A percentile compares a stretch with the other conserved stretches of the same genome.
Evolutionary conservation across 257 asterid species (phyloP).

Genomic region (Jacaranda copaia): DNA sequence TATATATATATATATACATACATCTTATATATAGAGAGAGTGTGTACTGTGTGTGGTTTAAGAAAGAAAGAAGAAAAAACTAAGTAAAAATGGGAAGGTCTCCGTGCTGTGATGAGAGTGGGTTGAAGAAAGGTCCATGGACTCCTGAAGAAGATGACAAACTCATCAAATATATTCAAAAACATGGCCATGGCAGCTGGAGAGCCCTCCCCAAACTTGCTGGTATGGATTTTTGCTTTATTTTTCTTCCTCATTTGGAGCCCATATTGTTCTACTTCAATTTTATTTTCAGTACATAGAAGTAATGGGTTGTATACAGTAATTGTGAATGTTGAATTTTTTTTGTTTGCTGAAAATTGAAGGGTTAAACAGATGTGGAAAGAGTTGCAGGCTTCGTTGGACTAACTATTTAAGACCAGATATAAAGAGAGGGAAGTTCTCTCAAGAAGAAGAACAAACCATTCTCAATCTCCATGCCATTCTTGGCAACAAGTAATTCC

Average conservation of each 20-base stretch:
- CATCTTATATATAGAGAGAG: neutral
- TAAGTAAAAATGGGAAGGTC: slow-evolving; percentile 67
- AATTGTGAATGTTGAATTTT: neutral
- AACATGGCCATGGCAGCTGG: slow-evolving; percentile 95
- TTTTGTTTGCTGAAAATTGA: neutral
- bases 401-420: slow-evolving; percentile 85
- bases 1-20: neutral
- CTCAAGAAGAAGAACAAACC: slow-evolving; percentile 81
- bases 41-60: neutral
- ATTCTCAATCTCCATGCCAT: slow-evolving; percentile 83
- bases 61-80: neutral
- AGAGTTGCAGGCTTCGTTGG: slow-evolving; percentile 90
- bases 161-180: slow-evolving; percentile 65
- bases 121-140: slow-evolving; percentile 97
- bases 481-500: slow-evolving; percentile 77
- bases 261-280: neutral
- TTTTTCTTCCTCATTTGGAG: too few species aligned
- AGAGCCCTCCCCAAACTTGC: slow-evolving; percentile 90
- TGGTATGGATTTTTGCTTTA: slow-evolving; percentile 41
- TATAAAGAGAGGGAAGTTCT: slow-evolving; percentile 83
- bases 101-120: slow-evolving; percentile 70
- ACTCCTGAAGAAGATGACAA: slow-evolving; percentile 88
- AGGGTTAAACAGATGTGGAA: slow-evolving; percentile 88
- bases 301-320: neutral
- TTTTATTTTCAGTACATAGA: too few species aligned